A percentile compares a stretch with the other conserved stretches of the same genome.
phyloP scores from a whole-genome alignment of 75 land plant genomes.

The Larix kaempferi region DNA sequence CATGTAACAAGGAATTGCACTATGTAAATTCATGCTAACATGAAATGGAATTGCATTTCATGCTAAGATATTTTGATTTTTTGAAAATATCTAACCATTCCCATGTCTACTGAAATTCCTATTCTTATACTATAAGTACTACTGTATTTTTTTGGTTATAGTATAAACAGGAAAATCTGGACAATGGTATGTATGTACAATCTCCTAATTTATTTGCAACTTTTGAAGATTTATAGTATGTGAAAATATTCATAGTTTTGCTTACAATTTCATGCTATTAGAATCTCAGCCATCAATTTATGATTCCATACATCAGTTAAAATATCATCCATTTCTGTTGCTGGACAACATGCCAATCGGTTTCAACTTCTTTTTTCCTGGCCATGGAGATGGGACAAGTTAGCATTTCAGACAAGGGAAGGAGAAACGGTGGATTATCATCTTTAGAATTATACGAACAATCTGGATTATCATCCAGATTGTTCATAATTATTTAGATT shows the following conservation, averaged over 20 bases:
- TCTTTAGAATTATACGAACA: too few relatives aligned
- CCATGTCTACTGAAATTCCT: background rate
- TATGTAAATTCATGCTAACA: background rate
- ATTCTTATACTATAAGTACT: background rate
- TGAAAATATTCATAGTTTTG: background rate
- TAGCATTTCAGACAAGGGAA: background rate
- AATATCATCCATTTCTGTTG: too few relatives aligned
- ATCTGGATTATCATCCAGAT: too few relatives aligned
- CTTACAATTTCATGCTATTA: background rate
- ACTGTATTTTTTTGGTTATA: background rate
- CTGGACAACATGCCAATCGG: too few relatives aligned
- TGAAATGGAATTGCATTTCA: background rate
- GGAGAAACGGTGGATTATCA: slow-evolving; percentile 4
- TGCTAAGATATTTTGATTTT: background rate
- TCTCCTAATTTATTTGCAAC: background rate
- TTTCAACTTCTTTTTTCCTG: background rate
- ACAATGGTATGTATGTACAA: background rate
- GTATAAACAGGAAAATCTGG: background rate
- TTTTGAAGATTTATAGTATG: background rate
- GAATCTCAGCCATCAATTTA: background rate
- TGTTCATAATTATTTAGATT: too few relatives aligned
- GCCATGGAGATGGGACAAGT: background rate
- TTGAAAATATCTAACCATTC: background rate
- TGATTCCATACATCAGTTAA: background rate
- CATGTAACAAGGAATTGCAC: background rate